phyloP scores from a whole-genome alignment of 108 stramenopile species.

The Cyclotella atomus region DNA sequence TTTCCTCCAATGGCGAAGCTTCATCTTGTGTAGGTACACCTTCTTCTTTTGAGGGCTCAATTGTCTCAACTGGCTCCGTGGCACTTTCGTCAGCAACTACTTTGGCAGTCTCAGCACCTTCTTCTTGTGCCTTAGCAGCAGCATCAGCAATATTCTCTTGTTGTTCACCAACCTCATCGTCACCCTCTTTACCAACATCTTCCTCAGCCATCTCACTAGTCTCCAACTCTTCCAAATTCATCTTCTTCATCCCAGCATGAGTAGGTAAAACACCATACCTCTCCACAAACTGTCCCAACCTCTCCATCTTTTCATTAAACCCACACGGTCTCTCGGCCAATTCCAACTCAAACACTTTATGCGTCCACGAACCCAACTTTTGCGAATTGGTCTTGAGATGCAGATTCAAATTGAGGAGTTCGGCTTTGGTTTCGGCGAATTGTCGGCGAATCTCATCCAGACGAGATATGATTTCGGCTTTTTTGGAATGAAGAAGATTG shows the following conservation, averaged over 20 bases:
- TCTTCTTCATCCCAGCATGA: slow-evolving; percentile 2
- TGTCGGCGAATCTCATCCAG: slow-evolving; percentile 10
- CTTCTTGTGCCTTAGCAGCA: too few species aligned
- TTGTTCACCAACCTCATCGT: neutral
- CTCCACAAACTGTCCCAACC: slow-evolving; percentile 21
- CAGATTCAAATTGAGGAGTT: slow-evolving; percentile 21
- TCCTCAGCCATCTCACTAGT: neutral
- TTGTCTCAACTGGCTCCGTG: neutral
- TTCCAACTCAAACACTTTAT: slow-evolving; percentile 46
- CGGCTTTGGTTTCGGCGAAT: slow-evolving; percentile 26
- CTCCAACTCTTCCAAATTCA: neutral
- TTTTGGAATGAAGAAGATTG: slow-evolving; percentile 2
- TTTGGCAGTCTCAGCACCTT: too few species aligned
- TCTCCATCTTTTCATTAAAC: slow-evolving; percentile 36
- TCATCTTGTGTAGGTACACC: neutral
- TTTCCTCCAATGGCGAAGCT: neutral
- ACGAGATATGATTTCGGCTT: neutral
- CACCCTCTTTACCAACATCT: neutral
- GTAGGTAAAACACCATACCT: slow-evolving; percentile 15
- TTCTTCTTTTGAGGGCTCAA: neutral
- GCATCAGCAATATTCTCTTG: neutral
- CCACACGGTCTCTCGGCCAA: slow-evolving; percentile 25
- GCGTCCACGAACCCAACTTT: slow-evolving; percentile 39
- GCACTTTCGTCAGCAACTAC: too few species aligned
- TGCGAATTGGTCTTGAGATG: slow-evolving; percentile 18